Percentiles rank a stretch among this genome's conserved stretches.
Conservation (phyloP, 768 basidiomycete genomes). For the Pisolithus albus region DNA sequence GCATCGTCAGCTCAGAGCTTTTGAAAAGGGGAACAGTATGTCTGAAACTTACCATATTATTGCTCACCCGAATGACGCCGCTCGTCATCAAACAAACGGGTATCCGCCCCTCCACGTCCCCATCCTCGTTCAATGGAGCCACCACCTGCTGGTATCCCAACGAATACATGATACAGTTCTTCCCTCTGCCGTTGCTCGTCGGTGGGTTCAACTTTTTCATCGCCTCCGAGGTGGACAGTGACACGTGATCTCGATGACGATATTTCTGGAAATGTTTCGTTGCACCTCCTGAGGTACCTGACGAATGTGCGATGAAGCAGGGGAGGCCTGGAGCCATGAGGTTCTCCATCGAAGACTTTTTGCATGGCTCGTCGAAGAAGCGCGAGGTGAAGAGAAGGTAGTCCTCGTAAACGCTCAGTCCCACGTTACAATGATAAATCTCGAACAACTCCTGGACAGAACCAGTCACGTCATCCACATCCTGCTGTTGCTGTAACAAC, state of each 20-base stretch:
- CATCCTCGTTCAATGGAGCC: too few species aligned
- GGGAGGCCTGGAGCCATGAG: slow-evolving; percentile 16
- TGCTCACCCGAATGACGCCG: slow-evolving; percentile 14
- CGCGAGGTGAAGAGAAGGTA: slow-evolving; percentile 17
- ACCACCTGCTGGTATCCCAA: too few species aligned
- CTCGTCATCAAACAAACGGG: slow-evolving; percentile 16
- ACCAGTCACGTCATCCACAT: background rate
- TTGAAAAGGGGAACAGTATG: too few species aligned
- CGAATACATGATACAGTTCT: background rate
- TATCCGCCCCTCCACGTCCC: background rate
- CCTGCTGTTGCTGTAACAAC: background rate
- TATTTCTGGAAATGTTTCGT: too few species aligned
- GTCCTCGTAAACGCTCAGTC: slow-evolving; percentile 10
- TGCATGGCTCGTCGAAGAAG: slow-evolving; percentile 16
- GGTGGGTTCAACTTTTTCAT: too few species aligned
- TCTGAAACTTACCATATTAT: slow-evolving; percentile 14
- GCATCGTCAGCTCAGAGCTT: background rate
- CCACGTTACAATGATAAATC: slow-evolving; percentile 12
- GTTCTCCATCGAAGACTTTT: slow-evolving; percentile 11
- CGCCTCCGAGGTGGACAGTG: too few species aligned
- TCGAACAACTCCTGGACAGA: background rate
- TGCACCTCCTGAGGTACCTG: too few species aligned
- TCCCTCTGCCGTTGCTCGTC: too few species aligned
- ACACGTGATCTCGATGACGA: too few species aligned
- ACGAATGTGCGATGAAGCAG: too few species aligned